Evolutionary conservation across 129 eudicot genomes (phyloP).

Genomic region (Flaveria linearis): DNA sequence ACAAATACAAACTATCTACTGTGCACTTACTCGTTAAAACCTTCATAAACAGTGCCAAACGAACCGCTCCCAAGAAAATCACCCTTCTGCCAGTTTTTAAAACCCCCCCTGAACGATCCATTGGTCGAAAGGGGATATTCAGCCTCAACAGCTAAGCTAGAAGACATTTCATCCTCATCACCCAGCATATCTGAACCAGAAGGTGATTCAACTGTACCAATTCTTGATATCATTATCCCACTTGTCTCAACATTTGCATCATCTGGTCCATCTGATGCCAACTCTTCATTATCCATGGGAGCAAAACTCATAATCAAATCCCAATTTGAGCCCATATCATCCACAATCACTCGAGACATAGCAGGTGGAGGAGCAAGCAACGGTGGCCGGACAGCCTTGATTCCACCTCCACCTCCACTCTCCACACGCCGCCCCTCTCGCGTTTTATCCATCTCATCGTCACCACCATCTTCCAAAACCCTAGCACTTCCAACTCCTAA

Average conservation of each 20-base stretch:
- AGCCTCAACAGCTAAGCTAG: slow-evolving; percentile 18
- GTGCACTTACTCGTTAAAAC: too few relatives aligned
- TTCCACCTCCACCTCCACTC: slow-evolving; percentile 45
- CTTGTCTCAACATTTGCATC: neutral
- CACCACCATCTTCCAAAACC: slow-evolving; percentile 25
- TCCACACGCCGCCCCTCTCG: slow-evolving; percentile 22
- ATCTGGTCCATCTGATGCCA: slow-evolving; percentile 22
- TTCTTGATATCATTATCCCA: neutral
- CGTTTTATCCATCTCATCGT: neutral
- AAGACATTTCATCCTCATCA: slow-evolving; percentile 33
- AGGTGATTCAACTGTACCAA: slow-evolving; percentile 29
- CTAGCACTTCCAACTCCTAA: slow-evolving; percentile 18
- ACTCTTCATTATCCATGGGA: slow-evolving; percentile 45
- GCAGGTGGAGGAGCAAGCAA: slow-evolving; percentile 61
- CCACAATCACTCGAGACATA: slow-evolving; percentile 35
- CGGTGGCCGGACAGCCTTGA: slow-evolving; percentile 57
- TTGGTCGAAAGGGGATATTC: slow-evolving; percentile 40
- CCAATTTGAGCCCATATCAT: slow-evolving; percentile 59
- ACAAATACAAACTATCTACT: too few relatives aligned
- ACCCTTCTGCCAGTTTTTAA: too few relatives aligned
- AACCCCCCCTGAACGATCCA: slow-evolving; percentile 34
- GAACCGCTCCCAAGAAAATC: too few relatives aligned
- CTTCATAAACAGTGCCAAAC: too few relatives aligned
- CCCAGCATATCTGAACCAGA: slow-evolving; percentile 37
- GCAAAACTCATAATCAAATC: slow-evolving; percentile 59